Conservation (phyloP, 352 stramenopile genomes). For the Labyrinthula sp. region DNA sequence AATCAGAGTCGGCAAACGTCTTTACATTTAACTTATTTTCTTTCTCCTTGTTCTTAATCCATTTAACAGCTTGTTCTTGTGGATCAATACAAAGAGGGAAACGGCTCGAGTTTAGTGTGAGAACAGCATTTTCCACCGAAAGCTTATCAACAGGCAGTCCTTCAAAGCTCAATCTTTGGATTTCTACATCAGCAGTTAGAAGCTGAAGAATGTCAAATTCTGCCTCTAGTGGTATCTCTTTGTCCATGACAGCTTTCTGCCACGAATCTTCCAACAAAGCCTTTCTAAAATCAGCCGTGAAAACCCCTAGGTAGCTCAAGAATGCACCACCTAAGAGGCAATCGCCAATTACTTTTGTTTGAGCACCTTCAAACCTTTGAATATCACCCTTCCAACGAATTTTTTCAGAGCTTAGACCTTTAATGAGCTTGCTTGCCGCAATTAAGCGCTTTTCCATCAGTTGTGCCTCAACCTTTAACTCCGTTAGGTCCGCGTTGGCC, state of each 20-base stretch:
- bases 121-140: conserved; percentile 78
- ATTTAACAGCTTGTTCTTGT: conserved; percentile 76
- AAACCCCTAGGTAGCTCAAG: conserved; percentile 62
- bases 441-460: conserved; percentile 77
- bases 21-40: conserved; percentile 71
- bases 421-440: conserved; percentile 69
- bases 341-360: conserved; percentile 58
- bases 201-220: conserved; percentile 64
- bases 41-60: conserved; percentile 76
- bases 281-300: conserved; percentile 60
- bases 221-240: conserved; percentile 53
- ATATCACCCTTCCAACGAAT: conserved; percentile 73
- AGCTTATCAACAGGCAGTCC: conserved; percentile 73
- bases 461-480: conserved; percentile 64
- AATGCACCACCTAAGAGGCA: conserved; percentile 66
- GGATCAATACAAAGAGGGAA: conserved; percentile 83
- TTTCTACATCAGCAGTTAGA: conserved; percentile 67
- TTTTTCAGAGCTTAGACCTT: conserved; percentile 63
- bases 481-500: conserved; percentile 67
- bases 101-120: conserved; percentile 69
- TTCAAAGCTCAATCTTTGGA: conserved; percentile 76
- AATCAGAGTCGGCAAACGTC: conserved; percentile 69
- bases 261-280: conserved; percentile 35
- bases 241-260: conserved; percentile 44
- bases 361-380: conserved; percentile 51